Base-by-base conservation (phyloP, 2,329 filamentous ascomycete genomes). In the Penicillium italicum region DNA sequence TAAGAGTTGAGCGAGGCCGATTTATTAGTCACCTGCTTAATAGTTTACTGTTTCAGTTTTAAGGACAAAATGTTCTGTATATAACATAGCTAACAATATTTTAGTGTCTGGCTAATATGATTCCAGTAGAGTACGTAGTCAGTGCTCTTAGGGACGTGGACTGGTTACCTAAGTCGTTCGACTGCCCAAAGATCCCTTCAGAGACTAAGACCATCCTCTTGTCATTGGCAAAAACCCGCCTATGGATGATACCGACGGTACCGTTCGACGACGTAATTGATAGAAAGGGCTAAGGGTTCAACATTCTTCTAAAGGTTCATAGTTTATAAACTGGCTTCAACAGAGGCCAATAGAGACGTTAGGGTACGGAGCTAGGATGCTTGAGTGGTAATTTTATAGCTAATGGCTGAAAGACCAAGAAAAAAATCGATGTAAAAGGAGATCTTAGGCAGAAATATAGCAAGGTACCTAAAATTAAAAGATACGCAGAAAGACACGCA, bases 201-300 rank as follows among this genome's bases (percentile, higher is more conserved):
- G 49, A 68, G 28, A 63, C 55, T 18, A 63, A 62, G 51, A 52
- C 28, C 14, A 14, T 62, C 12, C 59, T 66, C 38, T 59, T 60
- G 18, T 60, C 54, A 24, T 31, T 64, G 38, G 54, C 50, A 9
- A 58, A 58, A 55, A 54, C 59, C 36, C 58, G 57, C 41, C 45
- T 66, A 14, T 53, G 56, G 11, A 8, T 62, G 31, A 59, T 61
- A 56, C 60, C 52, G 38, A 59, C 50, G n/a, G 31, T 61, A 48
- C 54, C 50, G 9, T 65, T 66, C 41, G 64, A 73, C 42, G 63
- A 72, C 55, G 53, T 71, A 12, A 65, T 73, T 45, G 52, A 66
- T 38, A 62, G 69, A 14, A 75, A 76, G 57, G 72, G 71, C 9
- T 57, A 65, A 56, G 67, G 68, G 2, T 50, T 67, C 22, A 66